phyloP scores from a whole-genome alignment of 2,329 filamentous ascomycete species.

The Hysterium pulicare region DNA sequence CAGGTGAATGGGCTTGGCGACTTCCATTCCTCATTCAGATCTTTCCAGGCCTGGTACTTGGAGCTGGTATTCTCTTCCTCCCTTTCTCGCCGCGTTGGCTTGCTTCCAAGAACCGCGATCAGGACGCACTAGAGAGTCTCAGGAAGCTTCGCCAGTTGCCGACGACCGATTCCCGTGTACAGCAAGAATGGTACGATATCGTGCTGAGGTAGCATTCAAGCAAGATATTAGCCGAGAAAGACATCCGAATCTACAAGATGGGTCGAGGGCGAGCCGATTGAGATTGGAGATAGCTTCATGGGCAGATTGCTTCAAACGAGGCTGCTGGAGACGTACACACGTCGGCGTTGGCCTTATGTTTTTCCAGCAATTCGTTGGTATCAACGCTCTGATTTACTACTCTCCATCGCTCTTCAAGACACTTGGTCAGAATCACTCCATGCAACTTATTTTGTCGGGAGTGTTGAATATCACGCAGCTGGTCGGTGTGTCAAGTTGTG shows the following conservation, averaged over 20 bases:
- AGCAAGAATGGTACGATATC: constrained; percentile 53
- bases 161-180: constrained; percentile 47
- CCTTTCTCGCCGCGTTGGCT: constrained; percentile 58
- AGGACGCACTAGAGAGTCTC: constrained; percentile 49
- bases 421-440: constrained; percentile 35
- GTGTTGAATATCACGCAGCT: constrained; percentile 44
- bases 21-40: constrained; percentile 50
- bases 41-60: constrained; percentile 38
- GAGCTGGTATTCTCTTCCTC: constrained; percentile 44
- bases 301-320: constrained; percentile 47
- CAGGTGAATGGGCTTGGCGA: constrained; percentile 43
- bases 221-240: constrained; percentile 42
- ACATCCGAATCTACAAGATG: constrained; percentile 32
- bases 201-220: constrained; percentile 55
- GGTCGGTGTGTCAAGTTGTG: constrained; percentile 37
- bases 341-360: constrained; percentile 43
- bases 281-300: constrained; percentile 47
- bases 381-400: constrained; percentile 51
- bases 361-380: constrained; percentile 44
- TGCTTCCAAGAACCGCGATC: constrained; percentile 44
- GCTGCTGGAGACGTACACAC: constrained; percentile 42
- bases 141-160: constrained; percentile 50
- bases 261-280: constrained; percentile 29
- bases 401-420: constrained; percentile 43
- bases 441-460: constrained; percentile 30